Conservation (phyloP, 257 asterid genomes). For the Gentiana straminea region DNA sequence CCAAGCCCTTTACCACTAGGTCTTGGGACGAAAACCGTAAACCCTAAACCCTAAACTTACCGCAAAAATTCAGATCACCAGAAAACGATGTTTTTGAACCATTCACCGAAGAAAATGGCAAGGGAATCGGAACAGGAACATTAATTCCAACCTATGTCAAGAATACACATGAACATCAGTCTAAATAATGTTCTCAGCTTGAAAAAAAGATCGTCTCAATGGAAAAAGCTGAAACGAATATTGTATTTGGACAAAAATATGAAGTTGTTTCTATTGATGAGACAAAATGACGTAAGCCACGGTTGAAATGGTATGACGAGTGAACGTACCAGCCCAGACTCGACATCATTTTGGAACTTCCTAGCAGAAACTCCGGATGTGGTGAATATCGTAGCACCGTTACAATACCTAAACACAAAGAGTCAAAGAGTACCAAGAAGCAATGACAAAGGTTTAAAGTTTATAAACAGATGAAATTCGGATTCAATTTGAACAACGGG, state of each 20-base stretch:
- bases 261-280: no score
- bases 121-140: conserved; percentile 23
- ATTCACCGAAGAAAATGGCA: conserved; percentile 22
- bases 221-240: background rate
- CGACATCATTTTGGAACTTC: conserved; percentile 41
- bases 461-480: background rate
- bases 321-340: conserved; percentile 24
- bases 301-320: background rate
- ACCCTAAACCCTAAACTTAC: conserved; percentile 11
- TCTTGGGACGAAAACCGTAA: no score
- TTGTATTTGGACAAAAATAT: no score
- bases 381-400: conserved; percentile 33
- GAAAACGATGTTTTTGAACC: conserved; percentile 23
- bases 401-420: conserved; percentile 12
- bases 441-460: background rate
- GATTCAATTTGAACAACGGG: background rate
- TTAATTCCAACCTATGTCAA: conserved; percentile 32
- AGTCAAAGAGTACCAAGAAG: background rate
- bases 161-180: background rate
- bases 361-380: conserved; percentile 28
- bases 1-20: no score
- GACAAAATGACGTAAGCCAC: no score
- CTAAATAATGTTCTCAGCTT: conserved; percentile 1
- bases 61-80: conserved; percentile 32
- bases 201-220: background rate